Evolutionary conservation across 2,329 filamentous ascomycete genomes (phyloP).

Genomic region (Biscogniauxia sp.): DNA sequence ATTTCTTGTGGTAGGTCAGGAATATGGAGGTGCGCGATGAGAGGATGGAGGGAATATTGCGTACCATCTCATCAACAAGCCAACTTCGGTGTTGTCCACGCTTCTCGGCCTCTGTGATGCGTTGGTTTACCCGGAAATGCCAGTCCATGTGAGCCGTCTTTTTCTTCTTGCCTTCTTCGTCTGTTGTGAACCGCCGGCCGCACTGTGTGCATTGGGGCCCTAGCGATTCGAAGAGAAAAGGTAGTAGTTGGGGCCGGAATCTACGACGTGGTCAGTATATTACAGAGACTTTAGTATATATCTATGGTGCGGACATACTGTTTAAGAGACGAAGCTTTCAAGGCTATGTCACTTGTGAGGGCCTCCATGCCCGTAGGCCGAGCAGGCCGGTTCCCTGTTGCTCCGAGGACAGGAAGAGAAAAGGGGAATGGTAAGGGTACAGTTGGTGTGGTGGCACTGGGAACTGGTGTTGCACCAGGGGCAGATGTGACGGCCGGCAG

Average conservation of each 20-base stretch:
- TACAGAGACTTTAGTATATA: not conserved
- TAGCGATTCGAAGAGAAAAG: slow-evolving; percentile 73
- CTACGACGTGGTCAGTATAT: slow-evolving; percentile 39
- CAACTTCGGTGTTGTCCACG: slow-evolving; percentile 88
- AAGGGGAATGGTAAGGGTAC: slow-evolving; percentile 29
- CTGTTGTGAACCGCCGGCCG: slow-evolving; percentile 78
- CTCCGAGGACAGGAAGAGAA: slow-evolving; percentile 36
- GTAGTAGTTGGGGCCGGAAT: slow-evolving; percentile 71
- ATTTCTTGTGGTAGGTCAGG: too few relatives aligned
- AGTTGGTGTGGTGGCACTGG: slow-evolving; percentile 38
- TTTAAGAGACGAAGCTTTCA: slow-evolving; percentile 70
- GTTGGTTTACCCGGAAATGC: slow-evolving; percentile 93
- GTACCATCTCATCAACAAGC: slow-evolving; percentile 86
- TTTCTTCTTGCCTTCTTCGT: slow-evolving; percentile 74
- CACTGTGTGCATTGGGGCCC: slow-evolving; percentile 90
- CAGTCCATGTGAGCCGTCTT: slow-evolving; percentile 95
- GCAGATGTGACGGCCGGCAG: slow-evolving; percentile 43
- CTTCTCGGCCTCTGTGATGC: slow-evolving; percentile 81
- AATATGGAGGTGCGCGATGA: too few relatives aligned
- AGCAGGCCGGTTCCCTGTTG: slow-evolving; percentile 27
- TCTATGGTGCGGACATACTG: slow-evolving; percentile 52
- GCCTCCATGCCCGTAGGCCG: slow-evolving; percentile 31
- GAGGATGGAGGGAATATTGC: slow-evolving; percentile 25
- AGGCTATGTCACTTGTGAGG: slow-evolving; percentile 49
- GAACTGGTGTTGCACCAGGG: slow-evolving; percentile 32